Evolutionary conservation across 257 asterid species (phyloP), one percentile per base, ranked within the genome.

Genomic region (Leptodermis oblonga): DNA sequence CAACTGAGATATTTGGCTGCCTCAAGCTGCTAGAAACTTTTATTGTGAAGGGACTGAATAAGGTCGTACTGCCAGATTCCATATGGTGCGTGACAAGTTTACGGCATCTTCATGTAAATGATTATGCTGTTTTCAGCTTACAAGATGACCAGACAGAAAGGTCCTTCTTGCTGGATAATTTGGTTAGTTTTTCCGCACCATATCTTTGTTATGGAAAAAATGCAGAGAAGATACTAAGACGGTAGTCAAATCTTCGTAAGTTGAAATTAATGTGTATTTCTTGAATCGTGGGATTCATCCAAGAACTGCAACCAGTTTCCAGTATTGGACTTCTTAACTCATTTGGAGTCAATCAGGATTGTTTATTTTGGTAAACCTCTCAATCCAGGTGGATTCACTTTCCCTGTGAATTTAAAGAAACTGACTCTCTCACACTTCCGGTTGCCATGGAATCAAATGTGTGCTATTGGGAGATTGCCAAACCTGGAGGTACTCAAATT

Each of bases 241-340:
- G 12, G 22, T 0, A 33, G 28, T 46, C 66, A 20, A 18, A 34
- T 33, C 46, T 61, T 7, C 66, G 28, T 4, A 61, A 34, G 4
- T 36, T 61, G 15, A 61, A 18, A n/a, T n/a, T n/a, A n/a, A 22
- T 61, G 66, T 11, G 22, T 61, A 7, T 61, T 34, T 61, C 13
- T 20, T 7, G 41, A 61, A 34, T 61, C 66, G 14, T 58, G 64
- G 42, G 42, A 30, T 58, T 31, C 41, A 41, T 30, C 64, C 42
- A 58, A 26, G 64, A 58, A 58, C 1, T 58, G 64, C 64, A 58
- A 58, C 64, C 20, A 58, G 9, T 58, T 58, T 31, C 64, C 64
- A 31, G 18, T 15, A 28, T 34, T 58, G 42, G 64, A 58, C 25
- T 28, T 30, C 3, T 30, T 58, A n/a, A 31, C 22, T 5, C 41